These are phyloP conservation scores for Auricularia auricula-judae DNA, from an alignment of 768 basidiomycete genomes.

Conservation along the genomic window DNA sequence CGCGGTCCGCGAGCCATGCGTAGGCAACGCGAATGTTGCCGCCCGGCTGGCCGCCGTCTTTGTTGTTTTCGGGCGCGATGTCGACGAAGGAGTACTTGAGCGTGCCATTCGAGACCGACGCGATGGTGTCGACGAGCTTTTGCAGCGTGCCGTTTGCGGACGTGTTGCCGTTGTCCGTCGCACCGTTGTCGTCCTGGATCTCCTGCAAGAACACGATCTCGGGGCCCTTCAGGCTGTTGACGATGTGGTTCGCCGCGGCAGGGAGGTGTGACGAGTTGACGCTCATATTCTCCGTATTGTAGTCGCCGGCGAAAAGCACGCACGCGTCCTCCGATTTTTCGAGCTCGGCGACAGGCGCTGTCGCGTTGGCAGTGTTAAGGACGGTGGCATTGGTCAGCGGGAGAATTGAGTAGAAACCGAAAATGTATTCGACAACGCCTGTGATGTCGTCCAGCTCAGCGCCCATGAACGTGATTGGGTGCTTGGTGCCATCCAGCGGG, in stretches of 20 bases:
- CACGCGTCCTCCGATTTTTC: conserved; percentile 25
- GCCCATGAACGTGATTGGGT: conserved; percentile 39
- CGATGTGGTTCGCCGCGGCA: conserved; percentile 42
- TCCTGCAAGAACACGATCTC: conserved; percentile 57
- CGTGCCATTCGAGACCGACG: conserved; percentile 16
- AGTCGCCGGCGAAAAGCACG: conserved; percentile 44
- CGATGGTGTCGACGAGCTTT: conserved; percentile 39
- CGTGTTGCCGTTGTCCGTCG: conserved; percentile 7
- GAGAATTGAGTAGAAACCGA: conserved; percentile 45
- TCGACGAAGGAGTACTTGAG: conserved; percentile 38
- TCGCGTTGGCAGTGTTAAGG: conserved; percentile 25
- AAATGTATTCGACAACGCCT: conserved; percentile 41
- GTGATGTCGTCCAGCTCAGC: conserved; percentile 36
- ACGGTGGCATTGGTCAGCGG: conserved; percentile 45
- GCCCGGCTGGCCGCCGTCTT: conserved; percentile 52
- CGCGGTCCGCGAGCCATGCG: conserved; percentile 25
- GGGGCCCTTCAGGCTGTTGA: conserved; percentile 34
- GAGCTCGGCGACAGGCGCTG: conserved; percentile 30
- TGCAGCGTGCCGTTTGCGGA: conserved; percentile 40
- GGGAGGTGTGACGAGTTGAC: conserved; percentile 24
- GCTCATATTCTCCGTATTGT: conserved; percentile 29
- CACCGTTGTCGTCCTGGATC: conserved; percentile 22
- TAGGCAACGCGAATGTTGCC: conserved; percentile 54
- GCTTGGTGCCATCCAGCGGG: conserved; percentile 41
- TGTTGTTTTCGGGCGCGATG: conserved; percentile 39